Evolutionary conservation across 2,329 filamentous ascomycete genomes (phyloP).

Genomic region (Neophaeococcomyces mojaviensis): DNA sequence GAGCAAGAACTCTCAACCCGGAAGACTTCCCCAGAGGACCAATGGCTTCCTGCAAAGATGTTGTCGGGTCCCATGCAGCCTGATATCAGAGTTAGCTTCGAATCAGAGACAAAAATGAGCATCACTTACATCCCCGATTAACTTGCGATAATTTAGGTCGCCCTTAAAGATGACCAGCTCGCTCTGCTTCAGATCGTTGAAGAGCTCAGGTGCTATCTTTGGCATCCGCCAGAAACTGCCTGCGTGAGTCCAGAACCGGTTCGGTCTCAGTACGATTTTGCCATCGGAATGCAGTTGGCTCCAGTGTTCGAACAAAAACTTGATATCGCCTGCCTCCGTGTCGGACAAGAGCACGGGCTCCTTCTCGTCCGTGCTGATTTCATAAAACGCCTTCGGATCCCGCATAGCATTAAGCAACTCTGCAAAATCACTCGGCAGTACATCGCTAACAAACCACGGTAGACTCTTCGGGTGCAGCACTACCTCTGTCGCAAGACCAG

Average conservation of each 20-base stretch:
- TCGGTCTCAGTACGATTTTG: conserved; percentile 72
- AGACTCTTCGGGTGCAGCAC: conserved; percentile 91
- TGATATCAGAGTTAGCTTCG: conserved; percentile 28
- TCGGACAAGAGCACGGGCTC: conserved; percentile 57
- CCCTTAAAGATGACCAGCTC: conserved; percentile 96
- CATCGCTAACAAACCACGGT: conserved; percentile 97
- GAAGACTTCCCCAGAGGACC: conserved; percentile 73
- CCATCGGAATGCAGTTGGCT: conserved; percentile 72
- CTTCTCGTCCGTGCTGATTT: conserved; percentile 57
- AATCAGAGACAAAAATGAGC: neutral
- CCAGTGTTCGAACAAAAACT: conserved; percentile 78
- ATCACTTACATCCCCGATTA: conserved; percentile 72
- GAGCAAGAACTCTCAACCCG: conserved; percentile 73
- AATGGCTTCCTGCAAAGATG: conserved; percentile 74
- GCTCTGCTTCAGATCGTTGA: conserved; percentile 69
- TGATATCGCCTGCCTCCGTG: conserved; percentile 58
- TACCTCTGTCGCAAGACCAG: conserved; percentile 76
- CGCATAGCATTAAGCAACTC: conserved; percentile 75
- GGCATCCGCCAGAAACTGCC: conserved; percentile 88
- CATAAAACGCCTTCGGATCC: conserved; percentile 70
- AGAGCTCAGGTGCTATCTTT: conserved; percentile 56
- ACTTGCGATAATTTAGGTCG: conserved; percentile 90
- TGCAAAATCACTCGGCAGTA: conserved; percentile 75
- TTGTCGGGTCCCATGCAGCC: conserved; percentile 78
- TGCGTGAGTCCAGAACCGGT: conserved; percentile 82